Base-by-base conservation (phyloP, 164 flowering plant genomes). In the Magnolia officinalis region DNA sequence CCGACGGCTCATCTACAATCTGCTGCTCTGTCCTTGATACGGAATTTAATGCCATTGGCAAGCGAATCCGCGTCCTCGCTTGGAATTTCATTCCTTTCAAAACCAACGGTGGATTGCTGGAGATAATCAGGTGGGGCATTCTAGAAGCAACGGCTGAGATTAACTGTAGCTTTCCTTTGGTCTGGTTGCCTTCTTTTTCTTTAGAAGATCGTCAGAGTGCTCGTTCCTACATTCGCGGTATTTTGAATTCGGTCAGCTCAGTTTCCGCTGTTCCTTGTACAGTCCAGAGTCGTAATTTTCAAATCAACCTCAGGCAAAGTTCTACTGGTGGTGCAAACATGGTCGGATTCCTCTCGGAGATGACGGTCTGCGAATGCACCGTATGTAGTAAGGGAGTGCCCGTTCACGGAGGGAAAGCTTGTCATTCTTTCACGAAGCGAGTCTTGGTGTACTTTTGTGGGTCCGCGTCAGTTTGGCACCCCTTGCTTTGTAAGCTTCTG, bases 71-170 rank as follows among this genome's bases (percentile, higher is more conserved):
- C 8, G 91, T 92, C 26, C 79, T 82, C 21, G 82, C 93, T 24
- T 96, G 98, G 98, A 96, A 93, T 81, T 96, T 87, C 76, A 84
- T 95, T 81, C 98, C 96, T 2, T 76, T 86, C 6, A 86, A 81
- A 55, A 67, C 21, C 16, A 24, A 74, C 26, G 82, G 88, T 18
- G 96, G 93, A 18, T 83, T 88, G 67, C 78, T 93, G 83, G 99
- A 95, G 86, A 91, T 95, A 16, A 87, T 92, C 67, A 78, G 79
- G 19, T 95, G 99, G 98, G 75, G 75, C 2, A 78, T 85, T 64
- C 51, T 69, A 0, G 87, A 83, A 50, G 63, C 84, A 1, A 70
- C 59, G 9, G 2, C 11, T 58, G 76, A 20, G 19, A 72, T 67
- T 19, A 16, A 26, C 50, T 61, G 73, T 75, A 77, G 82, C 0